These are phyloP conservation scores for Biscogniauxia mediterranea DNA, from an alignment of 2,329 filamentous ascomycete genomes.

Conservation along the genomic window DNA sequence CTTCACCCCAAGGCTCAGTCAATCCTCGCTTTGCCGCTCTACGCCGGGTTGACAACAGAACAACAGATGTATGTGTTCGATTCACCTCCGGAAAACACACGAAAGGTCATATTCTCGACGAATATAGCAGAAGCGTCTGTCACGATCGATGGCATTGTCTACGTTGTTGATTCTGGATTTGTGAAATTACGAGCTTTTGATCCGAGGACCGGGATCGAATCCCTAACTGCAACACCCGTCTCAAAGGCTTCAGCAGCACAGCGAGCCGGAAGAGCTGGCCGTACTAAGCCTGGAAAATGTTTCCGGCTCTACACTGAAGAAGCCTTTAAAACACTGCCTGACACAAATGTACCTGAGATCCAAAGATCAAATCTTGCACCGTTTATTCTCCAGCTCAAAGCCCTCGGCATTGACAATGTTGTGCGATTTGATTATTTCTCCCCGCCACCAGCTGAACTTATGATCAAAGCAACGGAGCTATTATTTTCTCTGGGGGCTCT, in stretches of 20 bases:
- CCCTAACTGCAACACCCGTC: conserved; percentile 74
- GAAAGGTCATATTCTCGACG: conserved; percentile 90
- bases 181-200: conserved; percentile 88
- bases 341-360: conserved; percentile 82
- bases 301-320: conserved; percentile 87
- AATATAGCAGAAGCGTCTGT: conserved; percentile 97
- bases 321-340: conserved; percentile 62
- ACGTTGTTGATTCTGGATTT: conserved; percentile 86
- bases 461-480: conserved; percentile 83
- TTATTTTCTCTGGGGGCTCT: conserved; percentile 84
- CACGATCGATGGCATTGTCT: conserved; percentile 88
- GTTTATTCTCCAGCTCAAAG: conserved; percentile 86
- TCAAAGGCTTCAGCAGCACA: conserved; percentile 94
- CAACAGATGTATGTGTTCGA: conserved; percentile 97
- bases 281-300: conserved; percentile 89
- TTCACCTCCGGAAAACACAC: conserved; percentile 72
- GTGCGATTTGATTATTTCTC: conserved; percentile 87
- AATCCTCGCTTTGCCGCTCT: conserved; percentile 75
- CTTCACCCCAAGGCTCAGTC: conserved; percentile 58
- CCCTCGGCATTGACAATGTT: conserved; percentile 92
- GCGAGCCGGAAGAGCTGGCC: conserved; percentile 83
- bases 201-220: conserved; percentile 81
- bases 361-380: conserved; percentile 89
- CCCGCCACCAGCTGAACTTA: conserved; percentile 77
- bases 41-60: conserved; percentile 84